Percentiles rank a stretch among this genome's conserved stretches.
Conservation (phyloP, 1,139 yeast species). For the Zygosaccharomyces pseudobailii region DNA sequence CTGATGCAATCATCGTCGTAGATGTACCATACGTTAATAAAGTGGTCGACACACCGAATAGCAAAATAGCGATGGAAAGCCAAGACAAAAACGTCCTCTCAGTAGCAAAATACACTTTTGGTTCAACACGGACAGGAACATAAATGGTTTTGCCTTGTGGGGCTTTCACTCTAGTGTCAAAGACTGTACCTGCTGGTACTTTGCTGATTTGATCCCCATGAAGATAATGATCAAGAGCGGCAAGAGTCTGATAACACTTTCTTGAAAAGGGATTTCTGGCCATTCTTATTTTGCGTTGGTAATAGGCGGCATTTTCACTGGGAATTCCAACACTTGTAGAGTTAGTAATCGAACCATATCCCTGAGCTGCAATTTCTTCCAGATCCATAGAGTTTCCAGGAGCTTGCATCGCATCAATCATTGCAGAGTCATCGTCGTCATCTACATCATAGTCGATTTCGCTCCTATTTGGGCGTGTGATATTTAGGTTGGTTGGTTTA, state of each 20-base stretch:
- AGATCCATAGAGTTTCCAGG: slow-evolving; percentile 42
- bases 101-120: slow-evolving; percentile 79
- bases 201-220: slow-evolving; percentile 67
- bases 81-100: slow-evolving; percentile 77
- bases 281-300: slow-evolving; percentile 23
- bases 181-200: slow-evolving; percentile 77
- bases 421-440: slow-evolving; percentile 36
- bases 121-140: slow-evolving; percentile 78
- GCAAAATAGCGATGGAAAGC: slow-evolving; percentile 67
- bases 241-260: slow-evolving; percentile 17
- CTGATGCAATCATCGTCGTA: slow-evolving; percentile 70
- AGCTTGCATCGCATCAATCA: slow-evolving; percentile 31
- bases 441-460: slow-evolving; percentile 39
- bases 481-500: slow-evolving; percentile 42
- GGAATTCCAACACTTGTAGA: slow-evolving; percentile 22
- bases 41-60: slow-evolving; percentile 70
- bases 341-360: slow-evolving; percentile 36
- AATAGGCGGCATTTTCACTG: slow-evolving; percentile 26
- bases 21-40: slow-evolving; percentile 65
- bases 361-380: slow-evolving; percentile 43
- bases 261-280: slow-evolving; percentile 23
- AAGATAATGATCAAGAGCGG: slow-evolving; percentile 43
- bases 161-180: slow-evolving; percentile 55
- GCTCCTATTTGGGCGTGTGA: slow-evolving; percentile 31
- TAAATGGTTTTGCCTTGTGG: slow-evolving; percentile 77